Base-by-base conservation (phyloP, 805 yeast genomes). In the Hanseniaspora singularis region DNA sequence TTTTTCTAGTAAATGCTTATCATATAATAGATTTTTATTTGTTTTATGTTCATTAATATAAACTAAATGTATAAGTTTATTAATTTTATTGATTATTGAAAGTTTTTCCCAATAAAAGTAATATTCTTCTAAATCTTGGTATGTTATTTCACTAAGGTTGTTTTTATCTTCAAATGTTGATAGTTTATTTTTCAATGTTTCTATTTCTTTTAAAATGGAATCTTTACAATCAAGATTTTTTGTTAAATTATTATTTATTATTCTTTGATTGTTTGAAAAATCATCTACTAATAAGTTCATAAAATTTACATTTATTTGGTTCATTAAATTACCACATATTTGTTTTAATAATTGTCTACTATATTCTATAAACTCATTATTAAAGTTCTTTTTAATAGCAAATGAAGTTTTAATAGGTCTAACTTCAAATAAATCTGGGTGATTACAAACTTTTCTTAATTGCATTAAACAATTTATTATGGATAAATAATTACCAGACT, bases 391-490 rank as follows among this genome's bases (percentile, higher is more conserved):
- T 2, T 76, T 75, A 68, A 87, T 67, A 0, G 89, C 82, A 59
- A 85, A 79, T 1, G 97, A 88, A 0, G 98, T 92, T 33, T 84
- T 73, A 53, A 92, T 84, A 0, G 97, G 97, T 50, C 98, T 71
- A 6, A 88, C 96, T 61, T 92, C 98, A 64, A 92, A 94, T 50
- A 92, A 65, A 65, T 92, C 96, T 0, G 96, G 96, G 62, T 88
- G 97, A 57, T 88, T 88, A 66, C 96, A 87, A 24, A 88, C 96
- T 61, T 92, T 92, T 57, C 99, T 76, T 56, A 92, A 68, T 62
- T 92, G 99, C 99, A 92, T 92, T 65, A 92, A 71, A 68, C 97
- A 92, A 57, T 94, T 92, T 56, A 92, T 88, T 57, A 92, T 92
- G 14, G 96, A 85, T 62, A 92, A 69, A 57, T 88, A 92, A 58